These are phyloP conservation scores for Apiospora sp. DNA, from an alignment of 2,329 filamentous ascomycete species.

Conservation along the genomic window DNA sequence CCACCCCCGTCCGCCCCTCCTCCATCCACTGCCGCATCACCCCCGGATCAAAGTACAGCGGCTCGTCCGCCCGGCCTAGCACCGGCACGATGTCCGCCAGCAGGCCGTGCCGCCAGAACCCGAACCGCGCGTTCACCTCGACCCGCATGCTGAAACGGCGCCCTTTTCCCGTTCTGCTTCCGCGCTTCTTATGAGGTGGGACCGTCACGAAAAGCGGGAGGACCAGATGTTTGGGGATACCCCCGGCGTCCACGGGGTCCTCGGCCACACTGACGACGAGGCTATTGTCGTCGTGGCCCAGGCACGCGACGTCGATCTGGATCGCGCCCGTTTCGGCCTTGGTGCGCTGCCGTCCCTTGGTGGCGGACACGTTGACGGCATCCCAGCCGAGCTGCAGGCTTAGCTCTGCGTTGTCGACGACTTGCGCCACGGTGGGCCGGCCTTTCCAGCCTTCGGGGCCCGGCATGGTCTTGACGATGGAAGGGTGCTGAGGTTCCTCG, in stretches of 20 bases:
- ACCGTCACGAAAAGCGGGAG: background rate
- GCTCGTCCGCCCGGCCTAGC: background rate
- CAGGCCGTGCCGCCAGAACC: background rate
- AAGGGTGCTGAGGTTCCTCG: background rate
- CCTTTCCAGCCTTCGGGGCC: background rate
- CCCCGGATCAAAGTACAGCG: background rate
- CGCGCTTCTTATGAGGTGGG: too few relatives aligned
- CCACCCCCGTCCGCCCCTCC: background rate
- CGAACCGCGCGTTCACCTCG: background rate
- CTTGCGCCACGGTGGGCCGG: background rate
- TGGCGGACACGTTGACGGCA: background rate
- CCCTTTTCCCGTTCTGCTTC: background rate
- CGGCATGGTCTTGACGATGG: conserved; percentile 1
- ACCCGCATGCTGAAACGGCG: conserved; percentile 1
- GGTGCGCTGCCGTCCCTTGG: background rate
- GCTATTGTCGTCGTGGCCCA: background rate
- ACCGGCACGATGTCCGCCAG: background rate
- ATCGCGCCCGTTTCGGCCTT: background rate
- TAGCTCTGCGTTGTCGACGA: background rate
- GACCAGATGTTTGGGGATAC: background rate
- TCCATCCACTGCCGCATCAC: background rate
- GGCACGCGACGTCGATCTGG: background rate
- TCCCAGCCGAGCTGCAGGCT: conserved; percentile 1
- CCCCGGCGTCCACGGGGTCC: background rate
- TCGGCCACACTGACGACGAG: background rate